Conservation (phyloP, 352 stramenopile species). For the Pythium phragmiticola region DNA sequence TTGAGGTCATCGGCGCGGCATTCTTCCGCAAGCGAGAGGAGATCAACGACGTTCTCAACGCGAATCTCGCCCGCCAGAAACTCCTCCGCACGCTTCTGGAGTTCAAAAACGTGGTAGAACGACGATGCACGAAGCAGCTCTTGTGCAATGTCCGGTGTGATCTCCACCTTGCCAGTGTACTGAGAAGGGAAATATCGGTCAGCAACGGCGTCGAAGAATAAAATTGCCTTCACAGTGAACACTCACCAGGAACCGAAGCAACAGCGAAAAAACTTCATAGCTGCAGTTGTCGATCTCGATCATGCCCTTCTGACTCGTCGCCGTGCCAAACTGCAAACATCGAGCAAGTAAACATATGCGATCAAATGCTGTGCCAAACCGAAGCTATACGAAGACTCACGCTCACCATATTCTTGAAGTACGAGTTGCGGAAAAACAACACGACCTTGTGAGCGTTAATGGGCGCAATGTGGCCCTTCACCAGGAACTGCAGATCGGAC, state of each 20-base stretch:
- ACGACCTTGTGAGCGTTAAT: constrained; percentile 90
- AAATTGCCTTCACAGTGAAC: neutral
- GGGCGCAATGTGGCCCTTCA: constrained; percentile 81
- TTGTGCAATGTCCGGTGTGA: constrained; percentile 78
- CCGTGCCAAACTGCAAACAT: constrained; percentile 62
- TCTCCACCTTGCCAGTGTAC: constrained; percentile 88
- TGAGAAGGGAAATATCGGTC: constrained; percentile 19
- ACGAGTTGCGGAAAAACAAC: constrained; percentile 88
- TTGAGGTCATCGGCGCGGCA: constrained; percentile 80
- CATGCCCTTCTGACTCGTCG: constrained; percentile 79
- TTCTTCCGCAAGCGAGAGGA: constrained; percentile 75
- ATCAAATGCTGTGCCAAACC: neutral
- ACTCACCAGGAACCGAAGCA: constrained; percentile 83
- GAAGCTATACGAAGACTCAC: constrained; percentile 41
- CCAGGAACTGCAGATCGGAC: constrained; percentile 84
- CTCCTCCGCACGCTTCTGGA: constrained; percentile 82
- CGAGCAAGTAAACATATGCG: constrained; percentile 1
- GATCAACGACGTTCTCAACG: constrained; percentile 76
- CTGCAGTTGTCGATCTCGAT: constrained; percentile 89
- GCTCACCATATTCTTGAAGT: constrained; percentile 92
- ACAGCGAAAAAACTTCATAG: constrained; percentile 84
- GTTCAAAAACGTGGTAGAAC: constrained; percentile 81
- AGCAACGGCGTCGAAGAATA: neutral
- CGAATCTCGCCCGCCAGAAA: constrained; percentile 81
- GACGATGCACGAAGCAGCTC: constrained; percentile 76